These are phyloP conservation scores for Auriscalpium vulgare DNA, from an alignment of 768 basidiomycete species.

Conservation along the genomic window DNA sequence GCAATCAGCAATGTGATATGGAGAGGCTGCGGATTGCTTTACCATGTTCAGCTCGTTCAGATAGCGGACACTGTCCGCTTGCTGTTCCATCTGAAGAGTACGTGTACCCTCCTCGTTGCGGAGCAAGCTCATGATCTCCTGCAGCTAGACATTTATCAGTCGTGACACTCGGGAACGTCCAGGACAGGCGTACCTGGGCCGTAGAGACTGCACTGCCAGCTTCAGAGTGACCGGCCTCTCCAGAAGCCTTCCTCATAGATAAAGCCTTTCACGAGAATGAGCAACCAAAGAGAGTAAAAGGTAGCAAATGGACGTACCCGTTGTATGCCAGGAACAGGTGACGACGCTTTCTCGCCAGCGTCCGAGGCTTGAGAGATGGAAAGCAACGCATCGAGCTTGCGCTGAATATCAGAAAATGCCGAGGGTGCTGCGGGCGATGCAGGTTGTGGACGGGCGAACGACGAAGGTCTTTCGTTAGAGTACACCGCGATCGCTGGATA, in stretches of 20 bases:
- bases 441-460: slow-evolving; percentile 10
- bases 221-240: background rate
- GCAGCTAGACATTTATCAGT: slow-evolving; percentile 22
- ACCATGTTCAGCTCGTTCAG: slow-evolving; percentile 71
- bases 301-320: background rate
- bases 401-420: slow-evolving; percentile 25
- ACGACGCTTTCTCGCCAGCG: background rate
- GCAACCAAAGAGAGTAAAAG: no score
- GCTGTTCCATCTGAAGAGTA: slow-evolving; percentile 48
- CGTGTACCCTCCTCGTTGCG: slow-evolving; percentile 41
- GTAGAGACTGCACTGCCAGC: background rate
- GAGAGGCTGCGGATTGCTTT: slow-evolving; percentile 13
- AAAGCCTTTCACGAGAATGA: background rate
- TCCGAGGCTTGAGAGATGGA: slow-evolving; percentile 14
- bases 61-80: slow-evolving; percentile 69
- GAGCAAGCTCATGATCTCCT: slow-evolving; percentile 39
- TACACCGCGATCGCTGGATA: background rate
- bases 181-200: background rate
- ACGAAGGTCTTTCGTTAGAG: slow-evolving; percentile 15
- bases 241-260: background rate
- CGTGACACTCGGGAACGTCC: background rate
- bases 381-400: slow-evolving; percentile 32
- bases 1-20: background rate
- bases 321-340: background rate
- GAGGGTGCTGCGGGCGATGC: slow-evolving; percentile 2